phyloP scores from a whole-genome alignment of 306 rosid species.

The Gynostemma pentaphyllum region DNA sequence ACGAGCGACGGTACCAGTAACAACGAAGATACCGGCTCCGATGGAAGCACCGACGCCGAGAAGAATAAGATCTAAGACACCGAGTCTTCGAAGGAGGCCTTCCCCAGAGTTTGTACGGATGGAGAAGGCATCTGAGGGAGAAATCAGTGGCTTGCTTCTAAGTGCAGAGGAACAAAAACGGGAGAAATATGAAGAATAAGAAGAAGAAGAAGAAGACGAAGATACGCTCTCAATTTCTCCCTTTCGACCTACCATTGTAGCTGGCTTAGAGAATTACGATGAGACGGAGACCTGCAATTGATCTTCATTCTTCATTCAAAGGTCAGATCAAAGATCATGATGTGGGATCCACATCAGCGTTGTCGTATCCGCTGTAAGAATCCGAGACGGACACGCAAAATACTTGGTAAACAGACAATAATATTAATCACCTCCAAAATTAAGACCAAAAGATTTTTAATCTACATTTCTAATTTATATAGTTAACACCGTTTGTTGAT shows the following conservation, averaged over 20 bases:
- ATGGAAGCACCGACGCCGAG: conserved; percentile 91
- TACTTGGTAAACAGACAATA: too few species aligned
- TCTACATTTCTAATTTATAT: too few species aligned
- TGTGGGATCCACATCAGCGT: too few species aligned
- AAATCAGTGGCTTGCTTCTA: conserved; percentile 40
- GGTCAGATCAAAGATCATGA: too few species aligned
- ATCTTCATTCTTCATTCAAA: too few species aligned
- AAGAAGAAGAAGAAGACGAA: conserved; percentile 14
- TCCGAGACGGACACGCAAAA: too few species aligned
- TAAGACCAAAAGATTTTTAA: too few species aligned
- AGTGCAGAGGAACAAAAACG: conserved; percentile 70
- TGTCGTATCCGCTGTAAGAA: too few species aligned
- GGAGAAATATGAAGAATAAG: conserved; percentile 31
- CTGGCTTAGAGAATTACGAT: not conserved
- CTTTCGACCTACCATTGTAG: conserved; percentile 19
- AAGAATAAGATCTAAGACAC: conserved; percentile 71
- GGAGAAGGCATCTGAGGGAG: conserved; percentile 37
- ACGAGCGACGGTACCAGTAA: conserved; percentile 96
- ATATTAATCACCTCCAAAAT: too few species aligned
- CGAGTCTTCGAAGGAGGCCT: conserved; percentile 78
- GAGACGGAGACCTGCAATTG: not conserved
- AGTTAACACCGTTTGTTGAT: too few species aligned
- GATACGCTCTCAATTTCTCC: not conserved
- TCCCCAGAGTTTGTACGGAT: conserved; percentile 35
- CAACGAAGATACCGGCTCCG: conserved; percentile 84